These are phyloP conservation scores for Pisolithus microcarpus DNA, from an alignment of 768 basidiomycete genomes.

Conservation along the genomic window DNA sequence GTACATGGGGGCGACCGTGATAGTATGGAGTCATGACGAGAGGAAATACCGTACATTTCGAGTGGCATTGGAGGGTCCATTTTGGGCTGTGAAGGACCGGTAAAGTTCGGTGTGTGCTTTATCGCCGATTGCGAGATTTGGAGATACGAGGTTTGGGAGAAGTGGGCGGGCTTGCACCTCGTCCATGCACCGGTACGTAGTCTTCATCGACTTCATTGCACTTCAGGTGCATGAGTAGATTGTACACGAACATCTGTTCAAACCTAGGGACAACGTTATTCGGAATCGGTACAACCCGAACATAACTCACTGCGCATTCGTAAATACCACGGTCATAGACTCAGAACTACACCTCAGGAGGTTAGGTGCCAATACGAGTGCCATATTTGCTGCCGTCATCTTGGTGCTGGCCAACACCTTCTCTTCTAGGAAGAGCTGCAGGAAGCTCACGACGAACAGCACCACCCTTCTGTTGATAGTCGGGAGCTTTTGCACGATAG, in stretches of 20 bases:
- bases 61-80: not conserved
- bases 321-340: slow-evolving; percentile 84
- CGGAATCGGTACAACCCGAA: slow-evolving; percentile 1
- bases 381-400: slow-evolving; percentile 86
- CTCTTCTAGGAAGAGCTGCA: slow-evolving; percentile 82
- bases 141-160: slow-evolving; percentile 39
- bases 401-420: slow-evolving; percentile 67
- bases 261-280: slow-evolving; percentile 41
- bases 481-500: slow-evolving; percentile 71
- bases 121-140: slow-evolving; percentile 52
- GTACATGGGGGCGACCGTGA: not conserved
- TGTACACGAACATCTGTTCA: slow-evolving; percentile 84
- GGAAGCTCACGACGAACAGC: slow-evolving; percentile 82
- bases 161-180: slow-evolving; percentile 54
- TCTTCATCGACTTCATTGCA: slow-evolving; percentile 69
- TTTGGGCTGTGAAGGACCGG: not conserved
- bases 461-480: slow-evolving; percentile 83
- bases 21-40: not conserved
- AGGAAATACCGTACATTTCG: not conserved
- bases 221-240: slow-evolving; percentile 73
- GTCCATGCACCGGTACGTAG: slow-evolving; percentile 74
- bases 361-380: slow-evolving; percentile 90
- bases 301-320: slow-evolving; percentile 80
- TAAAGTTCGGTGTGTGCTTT: not conserved
- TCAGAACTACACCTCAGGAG: slow-evolving; percentile 80